phyloP scores from a whole-genome alignment of 1,284 basidiomycete species.

The Ustilago nuda region DNA sequence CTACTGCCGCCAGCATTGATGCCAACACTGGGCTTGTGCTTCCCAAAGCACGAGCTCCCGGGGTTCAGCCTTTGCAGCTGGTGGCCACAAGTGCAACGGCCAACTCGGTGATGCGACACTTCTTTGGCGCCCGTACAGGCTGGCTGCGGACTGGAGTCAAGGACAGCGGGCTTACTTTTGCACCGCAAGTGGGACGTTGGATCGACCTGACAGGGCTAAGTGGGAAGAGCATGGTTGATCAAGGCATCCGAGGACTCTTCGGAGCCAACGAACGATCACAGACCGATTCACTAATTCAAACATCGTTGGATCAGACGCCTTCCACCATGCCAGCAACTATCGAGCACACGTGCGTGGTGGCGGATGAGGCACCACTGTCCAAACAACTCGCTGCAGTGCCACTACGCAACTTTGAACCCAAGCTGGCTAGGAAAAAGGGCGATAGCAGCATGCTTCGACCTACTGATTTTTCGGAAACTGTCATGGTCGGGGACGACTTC shows the following conservation, averaged over 20 bases:
- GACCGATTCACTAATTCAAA: conserved; percentile 35
- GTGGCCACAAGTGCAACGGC: conserved; percentile 64
- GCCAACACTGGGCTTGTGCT: conserved; percentile 30
- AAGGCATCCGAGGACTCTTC: conserved; percentile 46
- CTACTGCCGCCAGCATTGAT: conserved; percentile 8
- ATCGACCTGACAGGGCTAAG: conserved; percentile 65
- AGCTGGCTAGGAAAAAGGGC: conserved; percentile 28
- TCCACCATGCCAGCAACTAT: conserved; percentile 56
- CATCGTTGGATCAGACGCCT: conserved; percentile 22
- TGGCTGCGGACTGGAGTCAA: conserved; percentile 64
- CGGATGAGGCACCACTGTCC: conserved; percentile 51
- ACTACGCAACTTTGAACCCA: conserved; percentile 46
- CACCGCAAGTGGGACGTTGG: conserved; percentile 59
- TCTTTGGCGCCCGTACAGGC: conserved; percentile 65
- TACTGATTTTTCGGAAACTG: neutral
- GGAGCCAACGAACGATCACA: conserved; percentile 31
- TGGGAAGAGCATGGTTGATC: conserved; percentile 43
- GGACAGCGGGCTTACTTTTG: conserved; percentile 37
- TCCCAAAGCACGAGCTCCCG: conserved; percentile 33
- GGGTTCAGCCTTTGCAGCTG: conserved; percentile 61
- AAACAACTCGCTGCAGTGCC: conserved; percentile 29
- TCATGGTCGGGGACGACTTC: conserved; percentile 10
- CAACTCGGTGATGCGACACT: conserved; percentile 67
- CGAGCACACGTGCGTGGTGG: conserved; percentile 63
- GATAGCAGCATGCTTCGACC: neutral